phyloP scores from a whole-genome alignment of 768 basidiomycete species.

The Leccinum barrowsii region DNA sequence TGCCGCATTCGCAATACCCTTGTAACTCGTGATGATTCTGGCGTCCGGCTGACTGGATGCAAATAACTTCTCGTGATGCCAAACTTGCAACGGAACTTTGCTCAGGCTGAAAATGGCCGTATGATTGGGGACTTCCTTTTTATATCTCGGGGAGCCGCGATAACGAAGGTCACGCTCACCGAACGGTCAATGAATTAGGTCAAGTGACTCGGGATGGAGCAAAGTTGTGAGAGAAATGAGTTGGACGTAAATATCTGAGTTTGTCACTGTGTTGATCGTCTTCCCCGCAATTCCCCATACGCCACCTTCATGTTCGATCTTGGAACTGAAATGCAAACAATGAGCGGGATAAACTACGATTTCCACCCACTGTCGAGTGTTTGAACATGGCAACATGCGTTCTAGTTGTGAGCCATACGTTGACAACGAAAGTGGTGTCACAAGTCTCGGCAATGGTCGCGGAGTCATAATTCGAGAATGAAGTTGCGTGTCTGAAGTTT shows the following conservation, averaged over 20 bases:
- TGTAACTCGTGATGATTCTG: neutral
- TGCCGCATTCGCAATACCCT: neutral
- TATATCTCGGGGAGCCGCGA: neutral
- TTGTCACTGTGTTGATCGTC: neutral
- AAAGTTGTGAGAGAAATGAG: neutral
- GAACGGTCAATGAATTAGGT: neutral
- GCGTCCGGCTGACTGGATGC: neutral
- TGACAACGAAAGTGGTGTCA: neutral
- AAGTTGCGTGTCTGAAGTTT: neutral
- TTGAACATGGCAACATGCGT: neutral
- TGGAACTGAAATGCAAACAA: neutral
- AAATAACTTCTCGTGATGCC: neutral
- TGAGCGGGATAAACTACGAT: neutral
- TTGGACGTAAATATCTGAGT: neutral
- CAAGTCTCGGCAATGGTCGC: no score
- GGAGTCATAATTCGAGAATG: neutral
- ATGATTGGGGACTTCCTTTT: neutral
- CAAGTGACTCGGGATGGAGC: neutral
- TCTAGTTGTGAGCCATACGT: neutral
- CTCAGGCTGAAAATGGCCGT: neutral
- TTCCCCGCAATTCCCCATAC: neutral
- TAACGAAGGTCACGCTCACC: neutral
- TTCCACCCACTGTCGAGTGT: neutral
- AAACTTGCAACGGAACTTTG: neutral
- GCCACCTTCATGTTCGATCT: neutral